Conservation (phyloP, 257 asterid species). For the Solanum commersonii region DNA sequence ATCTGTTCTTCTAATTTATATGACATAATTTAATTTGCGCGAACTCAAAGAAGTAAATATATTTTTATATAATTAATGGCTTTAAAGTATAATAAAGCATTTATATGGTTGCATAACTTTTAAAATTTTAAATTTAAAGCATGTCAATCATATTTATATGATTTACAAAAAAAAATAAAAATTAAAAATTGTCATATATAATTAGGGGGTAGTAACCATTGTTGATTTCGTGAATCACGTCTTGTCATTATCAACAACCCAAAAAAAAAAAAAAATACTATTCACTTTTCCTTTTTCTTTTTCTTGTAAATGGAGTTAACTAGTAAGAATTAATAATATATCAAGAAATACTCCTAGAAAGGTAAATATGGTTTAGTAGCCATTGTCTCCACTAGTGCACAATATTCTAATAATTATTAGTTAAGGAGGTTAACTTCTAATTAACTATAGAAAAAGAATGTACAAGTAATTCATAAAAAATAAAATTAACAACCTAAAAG, state of each 20-base stretch:
- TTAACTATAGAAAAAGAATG: background rate
- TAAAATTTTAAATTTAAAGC: background rate
- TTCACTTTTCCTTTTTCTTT: background rate
- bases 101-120: background rate
- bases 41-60: accelerated
- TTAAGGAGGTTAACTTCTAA: background rate
- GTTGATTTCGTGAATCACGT: background rate
- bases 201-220: background rate
- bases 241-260: no score
- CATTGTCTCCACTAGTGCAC: background rate
- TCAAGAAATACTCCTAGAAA: background rate
- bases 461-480: background rate
- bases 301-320: background rate
- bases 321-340: background rate
- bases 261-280: background rate
- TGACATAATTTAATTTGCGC: background rate
- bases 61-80: background rate
- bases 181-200: background rate
- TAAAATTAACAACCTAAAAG: no score
- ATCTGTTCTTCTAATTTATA: background rate
- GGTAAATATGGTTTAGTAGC: background rate
- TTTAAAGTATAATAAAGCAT: background rate
- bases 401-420: background rate
- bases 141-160: background rate
- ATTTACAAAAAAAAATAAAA: no score